These are phyloP conservation scores for Aspergillus bridgeri DNA, from an alignment of 495 filamentous ascomycete species.

Conservation along the genomic window DNA sequence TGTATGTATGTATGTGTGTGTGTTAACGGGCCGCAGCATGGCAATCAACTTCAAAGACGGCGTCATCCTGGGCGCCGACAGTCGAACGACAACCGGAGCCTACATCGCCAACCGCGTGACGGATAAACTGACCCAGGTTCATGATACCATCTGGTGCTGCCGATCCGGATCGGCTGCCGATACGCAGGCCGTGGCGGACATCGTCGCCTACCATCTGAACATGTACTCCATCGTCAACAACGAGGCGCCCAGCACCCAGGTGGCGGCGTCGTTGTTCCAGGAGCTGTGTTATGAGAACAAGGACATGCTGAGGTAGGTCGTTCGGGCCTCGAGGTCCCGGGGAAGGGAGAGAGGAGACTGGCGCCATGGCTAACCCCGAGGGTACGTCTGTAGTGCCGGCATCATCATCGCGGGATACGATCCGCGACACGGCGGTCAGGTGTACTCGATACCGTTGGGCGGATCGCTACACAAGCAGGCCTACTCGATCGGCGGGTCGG, in stretches of 20 bases:
- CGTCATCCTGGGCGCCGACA: constrained; percentile 94
- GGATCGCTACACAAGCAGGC: constrained; percentile 96
- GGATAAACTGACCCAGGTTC: constrained; percentile 96
- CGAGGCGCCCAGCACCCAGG: constrained; percentile 86
- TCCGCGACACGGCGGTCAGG: constrained; percentile 86
- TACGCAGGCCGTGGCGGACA: constrained; percentile 96
- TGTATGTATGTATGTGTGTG: neutral
- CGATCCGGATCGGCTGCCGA: constrained; percentile 95
- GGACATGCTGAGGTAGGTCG: constrained; percentile 71
- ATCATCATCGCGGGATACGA: constrained; percentile 98
- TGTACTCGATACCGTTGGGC: constrained; percentile 94
- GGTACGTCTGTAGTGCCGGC: constrained; percentile 62
- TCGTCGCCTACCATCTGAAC: constrained; percentile 92
- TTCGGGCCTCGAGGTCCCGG: neutral
- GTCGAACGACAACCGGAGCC: constrained; percentile 95
- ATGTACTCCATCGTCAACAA: constrained; percentile 86
- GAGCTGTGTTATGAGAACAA: constrained; percentile 98
- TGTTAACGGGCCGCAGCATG: constrained; percentile 40
- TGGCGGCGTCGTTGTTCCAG: constrained; percentile 91
- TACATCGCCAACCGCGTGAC: constrained; percentile 99
- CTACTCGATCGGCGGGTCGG: constrained; percentile 93
- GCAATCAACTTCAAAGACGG: constrained; percentile 96
- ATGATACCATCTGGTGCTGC: constrained; percentile 99
- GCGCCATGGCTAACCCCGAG: neutral
- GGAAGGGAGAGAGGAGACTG: no score